phyloP scores from a whole-genome alignment of 2,329 filamentous ascomycete genomes.

The Aspergillus candidus region DNA sequence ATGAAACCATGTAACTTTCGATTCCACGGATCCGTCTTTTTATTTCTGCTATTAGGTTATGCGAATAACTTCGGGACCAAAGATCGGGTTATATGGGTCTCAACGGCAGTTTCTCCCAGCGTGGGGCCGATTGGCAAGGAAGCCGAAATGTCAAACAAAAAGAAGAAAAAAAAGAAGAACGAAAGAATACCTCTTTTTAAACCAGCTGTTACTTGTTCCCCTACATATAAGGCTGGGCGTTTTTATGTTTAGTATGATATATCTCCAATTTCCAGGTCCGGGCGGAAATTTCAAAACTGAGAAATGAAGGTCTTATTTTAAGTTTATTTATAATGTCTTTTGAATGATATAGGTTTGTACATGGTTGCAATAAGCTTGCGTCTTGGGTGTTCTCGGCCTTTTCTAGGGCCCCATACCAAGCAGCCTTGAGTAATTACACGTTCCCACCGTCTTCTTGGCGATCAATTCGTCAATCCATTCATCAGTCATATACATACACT shows the following conservation, averaged over 20 bases:
- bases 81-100: slow-evolving; percentile 28
- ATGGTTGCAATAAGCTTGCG: too few relatives aligned
- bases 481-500: too few relatives aligned
- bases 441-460: too few relatives aligned
- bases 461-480: too few relatives aligned
- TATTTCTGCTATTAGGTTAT: slow-evolving; percentile 28
- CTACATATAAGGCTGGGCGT: slow-evolving; percentile 20
- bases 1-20: slow-evolving; percentile 39
- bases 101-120: slow-evolving; percentile 22
- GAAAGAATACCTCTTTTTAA: slow-evolving; percentile 29
- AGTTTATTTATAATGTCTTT: slow-evolving; percentile 7
- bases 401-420: too few relatives aligned
- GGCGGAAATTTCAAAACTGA: slow-evolving; percentile 27
- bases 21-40: slow-evolving; percentile 29
- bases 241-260: slow-evolving; percentile 33
- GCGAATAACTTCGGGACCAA: slow-evolving; percentile 26
- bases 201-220: slow-evolving; percentile 22
- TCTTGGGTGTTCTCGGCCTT: too few relatives aligned
- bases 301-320: slow-evolving; percentile 15
- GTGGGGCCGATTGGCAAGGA: slow-evolving; percentile 28
- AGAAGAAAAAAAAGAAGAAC: slow-evolving; percentile 32
- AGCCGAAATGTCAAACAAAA: slow-evolving; percentile 32
- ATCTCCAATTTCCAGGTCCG: slow-evolving; percentile 29
- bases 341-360: neutral
- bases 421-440: too few relatives aligned